Conservation (phyloP, 495 filamentous ascomycete species). For the Hypoxylon cercidicola region DNA sequence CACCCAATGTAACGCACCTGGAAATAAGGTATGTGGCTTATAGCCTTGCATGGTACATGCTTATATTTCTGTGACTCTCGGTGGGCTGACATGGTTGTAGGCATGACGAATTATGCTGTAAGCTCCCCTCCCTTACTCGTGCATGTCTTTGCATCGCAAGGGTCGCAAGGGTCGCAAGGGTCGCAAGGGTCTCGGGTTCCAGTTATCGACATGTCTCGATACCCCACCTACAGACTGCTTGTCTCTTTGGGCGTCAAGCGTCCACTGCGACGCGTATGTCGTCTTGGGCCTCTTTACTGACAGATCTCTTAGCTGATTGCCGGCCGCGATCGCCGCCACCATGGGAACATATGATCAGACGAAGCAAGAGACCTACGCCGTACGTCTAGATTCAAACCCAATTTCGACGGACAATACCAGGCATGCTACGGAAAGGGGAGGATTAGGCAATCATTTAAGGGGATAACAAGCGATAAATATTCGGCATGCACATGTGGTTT, state of each 20-base stretch:
- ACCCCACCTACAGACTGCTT: slow-evolving; percentile 1
- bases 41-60: slow-evolving; percentile 25
- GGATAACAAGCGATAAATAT: too few species aligned
- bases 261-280: too few species aligned
- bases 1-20: slow-evolving; percentile 46
- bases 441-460: slow-evolving; percentile 1
- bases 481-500: too few species aligned
- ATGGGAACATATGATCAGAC: slow-evolving; percentile 47
- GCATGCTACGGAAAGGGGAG: slow-evolving; percentile 7
- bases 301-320: slow-evolving; percentile 37
- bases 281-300: slow-evolving; percentile 16
- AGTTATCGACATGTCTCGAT: slow-evolving; percentile 19
- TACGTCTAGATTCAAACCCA: slow-evolving; percentile 30
- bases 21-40: slow-evolving; percentile 43
- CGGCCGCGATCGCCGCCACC: slow-evolving; percentile 42
- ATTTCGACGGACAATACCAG: not conserved
- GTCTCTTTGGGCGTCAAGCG: too few species aligned
- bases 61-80: slow-evolving; percentile 18
- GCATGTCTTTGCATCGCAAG: slow-evolving; percentile 18
- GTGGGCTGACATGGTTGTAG: slow-evolving; percentile 29
- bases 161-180: slow-evolving; percentile 32
- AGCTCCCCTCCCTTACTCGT: slow-evolving; percentile 20
- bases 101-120: slow-evolving; percentile 48
- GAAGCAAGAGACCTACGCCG: slow-evolving; percentile 38
- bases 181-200: slow-evolving; percentile 18